Base-by-base conservation (phyloP, 441 rosid species). In the Brassica balearica region DNA sequence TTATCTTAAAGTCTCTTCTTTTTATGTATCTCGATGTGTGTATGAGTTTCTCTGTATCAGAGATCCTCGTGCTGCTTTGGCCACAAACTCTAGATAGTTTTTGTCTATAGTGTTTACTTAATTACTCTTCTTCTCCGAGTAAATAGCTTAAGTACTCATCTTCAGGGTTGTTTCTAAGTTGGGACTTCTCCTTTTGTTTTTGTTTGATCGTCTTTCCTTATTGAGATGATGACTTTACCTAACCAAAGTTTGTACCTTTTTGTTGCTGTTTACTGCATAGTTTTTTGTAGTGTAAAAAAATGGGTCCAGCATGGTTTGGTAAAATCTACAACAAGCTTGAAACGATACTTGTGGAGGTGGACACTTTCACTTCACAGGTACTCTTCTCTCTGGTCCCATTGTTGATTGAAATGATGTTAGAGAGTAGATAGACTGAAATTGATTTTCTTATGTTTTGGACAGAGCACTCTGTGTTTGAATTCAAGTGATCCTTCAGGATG, bases 281-380 rank as follows among this genome's bases (percentile, higher is more conserved):
- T 27, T 27, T n/a, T 43, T 1, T 77, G 8, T 72, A 78, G 81
- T 7, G 73, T 78, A 62, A 32, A 78, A 1, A 8, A 6, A 87
- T 87, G 96, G 90, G 83, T 79, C 61, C 81, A 27, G 68, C 88
- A 23, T 93, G 91, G 96, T 85, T 88, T 69, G 92, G 93, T 68
- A 85, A 86, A 72, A 80, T 93, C 61, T 88, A 73, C 79, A 86
- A 88, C 88, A 93, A 88, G 83, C 84, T 91, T 55, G 97, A 90
- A 87, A 86, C 85, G 3, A 67, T 93, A 80, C 84, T 87, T 81
- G 81, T 81, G 15, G 91, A 90, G 69, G 91, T 91, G 68, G 96
- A 90, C 22, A 66, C 25, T 34, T 81, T 62, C 67, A 62, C 77
- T 71, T 23, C 78, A 5, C 74, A 77, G 77, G 76, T 69, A 73